Base-by-base conservation (phyloP, 176 grass and related monocot genomes). In the Secale cereale region DNA sequence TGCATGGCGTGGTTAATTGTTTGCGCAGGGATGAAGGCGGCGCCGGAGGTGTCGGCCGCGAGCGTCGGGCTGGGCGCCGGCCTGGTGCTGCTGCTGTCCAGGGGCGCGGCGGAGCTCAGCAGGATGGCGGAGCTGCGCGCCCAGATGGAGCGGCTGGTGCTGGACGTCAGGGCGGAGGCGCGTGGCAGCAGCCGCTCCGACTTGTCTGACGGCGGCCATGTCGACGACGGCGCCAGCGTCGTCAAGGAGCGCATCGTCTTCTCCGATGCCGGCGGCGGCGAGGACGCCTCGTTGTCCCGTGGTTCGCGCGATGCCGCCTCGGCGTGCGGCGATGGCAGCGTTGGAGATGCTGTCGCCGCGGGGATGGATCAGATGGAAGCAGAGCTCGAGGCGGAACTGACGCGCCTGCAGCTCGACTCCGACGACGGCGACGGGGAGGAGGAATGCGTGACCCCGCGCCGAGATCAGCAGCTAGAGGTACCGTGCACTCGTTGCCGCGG, bases 21-120 rank as follows among this genome's bases (percentile, higher is more conserved):
- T 35, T 48, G 37, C 83, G 65, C 96, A 98, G 97, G 50, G 72
- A 92, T 79, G 85, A 89, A 91, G 69, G 68, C 70, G 45, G 63
- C 66, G 45, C 83, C 85, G 37, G 91, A 89, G 43, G 22, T 82
- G 62, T n/a, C 85, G 40, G 89, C 88, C 4, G 91, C 88, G 86
- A 98, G 89, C 81, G 68, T 98, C 4, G 93, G 91, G 27, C 89
- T 95, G 81, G 91, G 91, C 48, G 87, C 89, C 22, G 89, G 91
- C 30, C 69, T 98, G 13, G 77, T 94, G 28, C 81, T 95, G 17
- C 90, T 95, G 22, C 63, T 98, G 0, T 85, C 97, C 2, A 95
- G 85, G 80, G 87, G 90, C 45, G 85, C 91, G 10, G 88, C 85
- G 27, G 97, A 98, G 86, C 86, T 98, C 27, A 86, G 89, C 80